phyloP scores from a whole-genome alignment of 23 red algal species.

The Chondrus crispus region DNA sequence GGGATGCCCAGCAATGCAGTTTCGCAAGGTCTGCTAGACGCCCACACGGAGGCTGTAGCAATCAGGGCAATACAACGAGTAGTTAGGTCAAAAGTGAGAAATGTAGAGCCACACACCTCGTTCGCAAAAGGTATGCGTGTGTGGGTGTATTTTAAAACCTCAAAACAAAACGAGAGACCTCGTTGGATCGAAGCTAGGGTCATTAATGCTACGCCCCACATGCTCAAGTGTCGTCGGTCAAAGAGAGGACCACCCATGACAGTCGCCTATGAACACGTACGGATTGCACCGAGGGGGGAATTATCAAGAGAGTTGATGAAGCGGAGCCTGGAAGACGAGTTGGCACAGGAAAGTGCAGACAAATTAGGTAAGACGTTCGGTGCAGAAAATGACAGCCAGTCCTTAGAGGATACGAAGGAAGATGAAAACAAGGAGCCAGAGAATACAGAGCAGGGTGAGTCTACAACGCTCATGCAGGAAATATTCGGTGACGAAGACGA shows the following conservation, averaged over 20 bases:
- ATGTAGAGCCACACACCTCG: background rate
- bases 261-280: constrained; percentile 15
- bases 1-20: background rate
- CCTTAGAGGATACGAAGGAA: too few relatives aligned
- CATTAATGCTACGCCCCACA: background rate
- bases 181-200: background rate
- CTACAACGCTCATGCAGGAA: background rate
- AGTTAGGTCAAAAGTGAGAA: background rate
- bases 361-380: too few relatives aligned
- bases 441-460: too few relatives aligned
- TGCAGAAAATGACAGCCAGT: too few relatives aligned
- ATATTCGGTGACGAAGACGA: background rate
- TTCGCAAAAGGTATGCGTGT: background rate
- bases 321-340: background rate
- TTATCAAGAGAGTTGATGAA: background rate
- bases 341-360: too few relatives aligned
- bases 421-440: too few relatives aligned
- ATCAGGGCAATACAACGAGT: background rate
- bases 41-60: background rate
- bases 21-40: background rate
- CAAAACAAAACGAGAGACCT: background rate
- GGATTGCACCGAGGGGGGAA: background rate
- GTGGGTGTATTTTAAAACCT: background rate
- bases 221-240: constrained; percentile 12
- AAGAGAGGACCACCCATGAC: background rate